Percentiles rank a stretch among this genome's conserved stretches.
These are phyloP conservation scores for Sporisorium graminicola DNA, from an alignment of 1,284 basidiomycete genomes.

Conservation along the genomic window DNA sequence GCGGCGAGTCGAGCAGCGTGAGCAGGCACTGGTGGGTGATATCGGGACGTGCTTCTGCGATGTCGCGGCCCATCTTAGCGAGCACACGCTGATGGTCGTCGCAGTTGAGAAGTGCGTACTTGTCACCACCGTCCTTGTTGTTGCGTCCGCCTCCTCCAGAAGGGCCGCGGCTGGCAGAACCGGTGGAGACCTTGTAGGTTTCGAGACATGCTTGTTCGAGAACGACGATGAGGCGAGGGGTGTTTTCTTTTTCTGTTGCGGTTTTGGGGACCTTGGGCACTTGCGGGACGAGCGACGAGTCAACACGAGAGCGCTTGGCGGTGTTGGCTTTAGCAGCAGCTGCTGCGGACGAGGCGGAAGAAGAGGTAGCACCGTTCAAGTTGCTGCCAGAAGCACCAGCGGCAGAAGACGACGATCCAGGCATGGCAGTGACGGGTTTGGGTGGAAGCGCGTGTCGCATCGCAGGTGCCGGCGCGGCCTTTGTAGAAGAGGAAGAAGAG, in stretches of 20 bases:
- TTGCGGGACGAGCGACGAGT: slow-evolving; percentile 63
- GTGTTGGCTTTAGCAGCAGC: slow-evolving; percentile 39
- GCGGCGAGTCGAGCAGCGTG: slow-evolving; percentile 94
- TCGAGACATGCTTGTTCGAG: slow-evolving; percentile 94
- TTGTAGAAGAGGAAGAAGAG: slow-evolving; percentile 18
- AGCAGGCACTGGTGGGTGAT: slow-evolving; percentile 99
- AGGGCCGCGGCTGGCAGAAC: slow-evolving; percentile 69
- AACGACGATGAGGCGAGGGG: slow-evolving; percentile 80
- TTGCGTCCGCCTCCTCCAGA: slow-evolving; percentile 68
- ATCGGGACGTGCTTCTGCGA: slow-evolving; percentile 96
- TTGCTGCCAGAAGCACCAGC: background rate
- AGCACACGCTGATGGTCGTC: slow-evolving; percentile 99
- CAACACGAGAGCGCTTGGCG: slow-evolving; percentile 61
- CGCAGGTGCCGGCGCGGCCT: slow-evolving; percentile 16
- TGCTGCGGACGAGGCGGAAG: slow-evolving; percentile 23
- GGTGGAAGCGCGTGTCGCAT: slow-evolving; percentile 59
- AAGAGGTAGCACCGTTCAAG: slow-evolving; percentile 11
- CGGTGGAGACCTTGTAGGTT: slow-evolving; percentile 85
- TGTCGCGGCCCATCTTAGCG: slow-evolving; percentile 96
- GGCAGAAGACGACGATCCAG: slow-evolving; percentile 12
- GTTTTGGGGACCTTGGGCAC: slow-evolving; percentile 68
- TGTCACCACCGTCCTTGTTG: slow-evolving; percentile 74
- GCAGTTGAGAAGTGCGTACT: slow-evolving; percentile 97
- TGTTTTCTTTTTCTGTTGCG: slow-evolving; percentile 57
- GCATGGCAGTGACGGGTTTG: slow-evolving; percentile 50